These are phyloP conservation scores for Acer yangbiense DNA, from an alignment of 345 rosid genomes.

Conservation along the genomic window DNA sequence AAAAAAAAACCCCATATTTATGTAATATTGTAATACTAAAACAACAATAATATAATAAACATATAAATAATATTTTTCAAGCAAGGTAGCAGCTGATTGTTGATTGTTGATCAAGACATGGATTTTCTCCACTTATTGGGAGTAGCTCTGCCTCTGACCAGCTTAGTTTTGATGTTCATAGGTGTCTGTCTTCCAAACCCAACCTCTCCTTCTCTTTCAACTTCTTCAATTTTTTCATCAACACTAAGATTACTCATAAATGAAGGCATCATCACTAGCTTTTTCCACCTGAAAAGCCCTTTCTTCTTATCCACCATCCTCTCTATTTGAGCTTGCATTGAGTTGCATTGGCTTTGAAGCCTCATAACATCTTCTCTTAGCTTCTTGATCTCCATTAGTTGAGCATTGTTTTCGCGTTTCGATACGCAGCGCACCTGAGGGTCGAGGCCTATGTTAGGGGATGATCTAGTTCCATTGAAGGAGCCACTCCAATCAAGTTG, in stretches of 20 bases:
- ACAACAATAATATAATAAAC: neutral
- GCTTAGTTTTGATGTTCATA: constrained; percentile 54
- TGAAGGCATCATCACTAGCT: constrained; percentile 52
- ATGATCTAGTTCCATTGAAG: constrained; percentile 51
- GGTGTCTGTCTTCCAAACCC: constrained; percentile 57
- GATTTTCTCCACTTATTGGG: constrained; percentile 69
- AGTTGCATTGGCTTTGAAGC: constrained; percentile 57
- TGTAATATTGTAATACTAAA: no score
- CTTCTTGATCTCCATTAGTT: constrained; percentile 62
- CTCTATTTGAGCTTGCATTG: constrained; percentile 66
- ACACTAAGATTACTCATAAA: constrained; percentile 37
- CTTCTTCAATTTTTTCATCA: constrained; percentile 44
- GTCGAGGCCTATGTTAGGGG: constrained; percentile 49
- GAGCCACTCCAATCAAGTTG: constrained; percentile 74
- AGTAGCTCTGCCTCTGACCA: constrained; percentile 49
- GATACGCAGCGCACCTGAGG: constrained; percentile 55
- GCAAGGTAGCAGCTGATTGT: neutral
- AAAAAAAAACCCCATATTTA: no score
- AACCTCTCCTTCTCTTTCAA: constrained; percentile 36
- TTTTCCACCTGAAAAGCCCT: constrained; percentile 82
- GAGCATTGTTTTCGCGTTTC: constrained; percentile 63
- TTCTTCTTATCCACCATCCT: constrained; percentile 67
- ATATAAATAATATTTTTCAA: neutral
- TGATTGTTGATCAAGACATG: constrained; percentile 37
- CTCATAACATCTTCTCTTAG: constrained; percentile 66